phyloP scores from a whole-genome alignment of 2,329 filamentous ascomycete species.

The Epicoccum nigrum region DNA sequence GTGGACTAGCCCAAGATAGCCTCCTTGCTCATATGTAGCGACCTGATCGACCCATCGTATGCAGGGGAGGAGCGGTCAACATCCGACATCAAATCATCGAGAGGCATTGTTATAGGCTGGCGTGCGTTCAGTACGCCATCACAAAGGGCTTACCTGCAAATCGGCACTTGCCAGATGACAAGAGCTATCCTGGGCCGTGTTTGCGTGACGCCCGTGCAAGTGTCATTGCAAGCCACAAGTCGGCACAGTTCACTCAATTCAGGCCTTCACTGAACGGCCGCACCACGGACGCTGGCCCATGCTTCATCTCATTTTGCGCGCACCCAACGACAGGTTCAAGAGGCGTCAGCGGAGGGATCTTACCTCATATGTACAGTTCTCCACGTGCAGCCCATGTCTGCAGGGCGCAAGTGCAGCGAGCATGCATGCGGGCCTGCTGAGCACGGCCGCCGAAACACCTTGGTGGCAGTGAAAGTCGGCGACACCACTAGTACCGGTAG shows the following conservation, averaged over 20 bases:
- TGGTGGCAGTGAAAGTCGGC: conserved; percentile 14
- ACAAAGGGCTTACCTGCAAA: conserved; percentile 13
- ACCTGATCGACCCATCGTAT: conserved; percentile 8
- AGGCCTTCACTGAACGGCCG: conserved; percentile 20
- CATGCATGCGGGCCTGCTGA: conserved; percentile 18
- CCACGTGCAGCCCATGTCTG: conserved; percentile 29
- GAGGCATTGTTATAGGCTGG: conserved; percentile 5
- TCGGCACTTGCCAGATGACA: conserved; percentile 14
- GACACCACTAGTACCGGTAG: conserved; percentile 9
- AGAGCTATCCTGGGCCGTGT: conserved; percentile 4
- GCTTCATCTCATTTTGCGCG: conserved; percentile 25
- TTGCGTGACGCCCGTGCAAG: conserved; percentile 3
- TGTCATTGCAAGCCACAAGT: conserved; percentile 17
- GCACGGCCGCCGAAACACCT: conserved; percentile 24
- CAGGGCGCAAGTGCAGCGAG: conserved; percentile 23
- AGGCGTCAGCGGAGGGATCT: conserved; percentile 16
- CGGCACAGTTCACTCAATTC: conserved; percentile 5
- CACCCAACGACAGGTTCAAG: conserved; percentile 20
- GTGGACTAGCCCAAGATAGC: conserved; percentile 4
- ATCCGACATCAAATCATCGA: background rate
- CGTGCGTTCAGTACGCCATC: background rate
- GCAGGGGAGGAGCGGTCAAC: conserved; percentile 15
- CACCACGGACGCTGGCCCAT: conserved; percentile 24
- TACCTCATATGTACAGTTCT: conserved; percentile 11
- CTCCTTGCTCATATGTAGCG: conserved; percentile 1